Percentiles rank a stretch among this genome's conserved stretches.
Evolutionary conservation across 2,329 filamentous ascomycete species (phyloP).

Genomic region (Penicillium sp.): DNA sequence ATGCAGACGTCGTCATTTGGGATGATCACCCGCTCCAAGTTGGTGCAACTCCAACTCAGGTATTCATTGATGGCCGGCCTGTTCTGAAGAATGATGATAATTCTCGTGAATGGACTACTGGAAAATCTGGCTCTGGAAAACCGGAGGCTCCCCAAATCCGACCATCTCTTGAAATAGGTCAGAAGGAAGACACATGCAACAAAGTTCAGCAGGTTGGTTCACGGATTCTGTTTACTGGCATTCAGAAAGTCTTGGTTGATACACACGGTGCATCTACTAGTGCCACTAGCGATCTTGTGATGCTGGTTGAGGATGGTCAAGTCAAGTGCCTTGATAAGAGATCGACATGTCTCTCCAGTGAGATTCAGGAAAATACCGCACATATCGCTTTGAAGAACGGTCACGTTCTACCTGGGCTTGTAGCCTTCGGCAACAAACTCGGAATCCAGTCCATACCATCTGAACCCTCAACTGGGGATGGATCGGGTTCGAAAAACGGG

Average conservation of each 20-base stretch:
- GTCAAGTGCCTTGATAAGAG: background rate
- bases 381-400: background rate
- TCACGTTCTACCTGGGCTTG: background rate
- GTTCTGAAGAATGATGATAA: background rate
- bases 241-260: background rate
- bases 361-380: background rate
- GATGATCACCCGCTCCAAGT: background rate
- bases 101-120: background rate
- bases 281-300: background rate
- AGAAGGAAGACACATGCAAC: background rate
- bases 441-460: background rate
- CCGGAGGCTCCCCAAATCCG: background rate
- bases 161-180: background rate
- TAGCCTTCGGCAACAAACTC: background rate
- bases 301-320: background rate
- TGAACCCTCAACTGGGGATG: background rate
- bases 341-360: background rate
- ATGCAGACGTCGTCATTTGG: background rate
- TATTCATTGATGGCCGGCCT: background rate
- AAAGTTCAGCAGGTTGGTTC: background rate
- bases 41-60: background rate
- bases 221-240: background rate
- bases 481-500: background rate
- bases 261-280: background rate
- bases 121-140: background rate